These are phyloP conservation scores for Nepenthes gracilis DNA, from an alignment of 148 eudicot genomes.

Conservation along the genomic window DNA sequence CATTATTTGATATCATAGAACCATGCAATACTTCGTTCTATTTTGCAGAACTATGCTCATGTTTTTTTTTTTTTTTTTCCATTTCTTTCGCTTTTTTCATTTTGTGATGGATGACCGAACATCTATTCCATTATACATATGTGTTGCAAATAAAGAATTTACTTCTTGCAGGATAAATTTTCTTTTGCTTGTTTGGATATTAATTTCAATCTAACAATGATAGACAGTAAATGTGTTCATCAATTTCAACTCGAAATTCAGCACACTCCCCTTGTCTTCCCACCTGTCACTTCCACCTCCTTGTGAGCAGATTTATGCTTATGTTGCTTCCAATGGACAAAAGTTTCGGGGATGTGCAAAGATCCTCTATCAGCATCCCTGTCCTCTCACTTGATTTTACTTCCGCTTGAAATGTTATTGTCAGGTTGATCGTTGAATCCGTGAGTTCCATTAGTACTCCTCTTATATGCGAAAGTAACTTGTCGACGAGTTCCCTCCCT, in stretches of 20 bases:
- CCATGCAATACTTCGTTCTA: too few species aligned
- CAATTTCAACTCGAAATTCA: conserved; percentile 13
- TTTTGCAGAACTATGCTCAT: too few species aligned
- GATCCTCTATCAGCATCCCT: conserved; percentile 12
- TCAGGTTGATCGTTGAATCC: conserved; percentile 8
- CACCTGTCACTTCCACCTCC: conserved; percentile 26
- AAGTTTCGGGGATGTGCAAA: conserved; percentile 24
- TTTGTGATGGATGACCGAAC: too few species aligned
- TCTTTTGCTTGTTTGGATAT: too few species aligned
- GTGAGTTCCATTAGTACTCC: conserved; percentile 14
- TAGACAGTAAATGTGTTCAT: background rate
- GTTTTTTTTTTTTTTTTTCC: too few species aligned
- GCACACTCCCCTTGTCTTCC: conserved; percentile 33
- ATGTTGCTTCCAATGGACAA: conserved; percentile 27
- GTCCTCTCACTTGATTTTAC: conserved; percentile 22
- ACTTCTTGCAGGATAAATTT: too few species aligned
- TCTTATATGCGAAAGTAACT: conserved; percentile 25
- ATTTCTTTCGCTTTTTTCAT: too few species aligned
- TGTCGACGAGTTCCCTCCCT: conserved; percentile 30
- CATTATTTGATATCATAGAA: too few species aligned
- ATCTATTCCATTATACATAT: too few species aligned
- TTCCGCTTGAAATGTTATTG: conserved; percentile 27
- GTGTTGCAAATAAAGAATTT: too few species aligned
- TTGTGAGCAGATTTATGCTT: conserved; percentile 15
- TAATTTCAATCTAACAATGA: too few species aligned